phyloP scores from a whole-genome alignment of 306 rosid species.

The Parietaria judaica region DNA sequence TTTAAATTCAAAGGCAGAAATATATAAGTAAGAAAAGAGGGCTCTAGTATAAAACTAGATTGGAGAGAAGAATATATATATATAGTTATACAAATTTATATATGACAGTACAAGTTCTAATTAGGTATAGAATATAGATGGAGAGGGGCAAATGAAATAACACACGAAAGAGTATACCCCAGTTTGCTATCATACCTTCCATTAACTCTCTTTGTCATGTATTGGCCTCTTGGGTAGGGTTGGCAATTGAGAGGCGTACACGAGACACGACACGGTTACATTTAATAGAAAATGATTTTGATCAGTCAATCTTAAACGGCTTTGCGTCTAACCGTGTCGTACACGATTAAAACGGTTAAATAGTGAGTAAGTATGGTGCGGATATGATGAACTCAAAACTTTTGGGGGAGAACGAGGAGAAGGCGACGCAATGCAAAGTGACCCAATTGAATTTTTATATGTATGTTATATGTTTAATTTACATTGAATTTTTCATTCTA shows the following conservation, averaged over 20 bases:
- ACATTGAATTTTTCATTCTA: neutral
- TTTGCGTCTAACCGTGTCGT: too few relatives aligned
- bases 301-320: too few relatives aligned
- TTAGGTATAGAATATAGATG: neutral
- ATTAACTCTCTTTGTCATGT: slow-evolving; percentile 33
- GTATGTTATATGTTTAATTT: neutral
- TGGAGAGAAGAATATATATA: too few relatives aligned
- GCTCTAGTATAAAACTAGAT: too few relatives aligned
- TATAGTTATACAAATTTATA: neutral
- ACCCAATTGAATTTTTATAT: slow-evolving; percentile 27
- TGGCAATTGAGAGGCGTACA: too few relatives aligned
- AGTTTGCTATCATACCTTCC: slow-evolving; percentile 28
- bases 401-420: slow-evolving; percentile 11
- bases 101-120: slow-evolving; percentile 35
- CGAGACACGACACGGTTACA: too few relatives aligned
- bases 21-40: slow-evolving; percentile 21
- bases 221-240: neutral
- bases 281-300: too few relatives aligned
- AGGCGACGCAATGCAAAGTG: slow-evolving; percentile 18
- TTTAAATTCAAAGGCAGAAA: slow-evolving; percentile 45
- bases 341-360: too few relatives aligned
- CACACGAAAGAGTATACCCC: slow-evolving; percentile 22
- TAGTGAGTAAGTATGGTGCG: too few relatives aligned
- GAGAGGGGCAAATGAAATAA: slow-evolving; percentile 21
- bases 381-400: too few relatives aligned